These are phyloP conservation scores for Fusarium graminum DNA, from an alignment of 2,329 filamentous ascomycete genomes.

Conservation along the genomic window DNA sequence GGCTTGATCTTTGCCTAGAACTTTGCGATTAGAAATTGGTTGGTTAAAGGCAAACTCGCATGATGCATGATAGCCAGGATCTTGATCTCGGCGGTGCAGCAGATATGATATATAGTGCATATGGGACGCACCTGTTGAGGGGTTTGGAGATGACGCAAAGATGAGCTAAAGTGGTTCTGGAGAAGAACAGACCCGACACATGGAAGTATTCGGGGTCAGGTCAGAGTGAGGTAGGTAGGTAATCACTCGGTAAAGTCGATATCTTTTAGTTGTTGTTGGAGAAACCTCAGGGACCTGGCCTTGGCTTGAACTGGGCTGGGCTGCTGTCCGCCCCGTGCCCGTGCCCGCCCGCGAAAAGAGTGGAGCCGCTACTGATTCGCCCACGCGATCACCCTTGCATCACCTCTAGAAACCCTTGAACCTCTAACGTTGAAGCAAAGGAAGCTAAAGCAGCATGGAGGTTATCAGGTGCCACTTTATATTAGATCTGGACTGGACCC, in stretches of 20 bases:
- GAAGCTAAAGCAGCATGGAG: constrained; percentile 26
- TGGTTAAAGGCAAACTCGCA: constrained; percentile 44
- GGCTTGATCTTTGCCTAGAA: constrained; percentile 22
- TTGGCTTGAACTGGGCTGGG: constrained; percentile 13
- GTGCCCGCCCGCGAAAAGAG: constrained; percentile 15
- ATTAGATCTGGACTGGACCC: constrained; percentile 29
- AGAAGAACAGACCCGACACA: not conserved
- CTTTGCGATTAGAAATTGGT: constrained; percentile 47
- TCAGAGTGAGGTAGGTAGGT: not conserved
- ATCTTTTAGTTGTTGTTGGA: constrained; percentile 24
- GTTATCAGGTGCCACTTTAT: constrained; percentile 42
- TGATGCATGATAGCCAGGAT: constrained; percentile 44
- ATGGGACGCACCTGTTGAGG: constrained; percentile 21
- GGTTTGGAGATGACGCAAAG: not conserved
- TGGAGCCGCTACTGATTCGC: constrained; percentile 36
- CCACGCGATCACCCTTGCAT: constrained; percentile 45
- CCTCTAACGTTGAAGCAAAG: constrained; percentile 14
- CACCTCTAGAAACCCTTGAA: constrained; percentile 13
- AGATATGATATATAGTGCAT: not conserved
- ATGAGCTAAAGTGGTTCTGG: not conserved
- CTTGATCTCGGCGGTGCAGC: constrained; percentile 10
- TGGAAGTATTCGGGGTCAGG: constrained; percentile 6
- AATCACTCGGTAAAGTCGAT: constrained; percentile 1
- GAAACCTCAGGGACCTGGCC: constrained; percentile 6
- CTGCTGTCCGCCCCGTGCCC: constrained; percentile 20